Base-by-base conservation (phyloP, 805 yeast genomes). In the Starmera dryadoides region DNA sequence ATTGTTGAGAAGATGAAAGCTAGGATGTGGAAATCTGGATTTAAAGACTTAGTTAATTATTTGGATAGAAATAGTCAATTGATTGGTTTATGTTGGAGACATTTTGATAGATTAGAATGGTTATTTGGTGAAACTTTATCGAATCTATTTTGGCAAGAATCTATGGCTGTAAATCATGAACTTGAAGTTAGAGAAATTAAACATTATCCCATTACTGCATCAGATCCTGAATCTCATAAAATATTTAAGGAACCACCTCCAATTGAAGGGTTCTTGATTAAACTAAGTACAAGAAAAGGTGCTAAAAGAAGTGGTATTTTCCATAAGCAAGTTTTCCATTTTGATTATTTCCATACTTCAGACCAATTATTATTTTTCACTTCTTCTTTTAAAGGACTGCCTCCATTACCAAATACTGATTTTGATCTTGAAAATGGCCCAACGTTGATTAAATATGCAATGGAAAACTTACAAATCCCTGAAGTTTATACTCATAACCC, bases 41-140 rank as follows among this genome's bases (percentile, higher is more conserved):
- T 42, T 33, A 18, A 34, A 0, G 34, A 47, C 17, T 30, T 63
- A 46, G 58, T 55, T 35, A 39, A 48, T 6, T 37, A 44, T 6
- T 45, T 58, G 51, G 44, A 60, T 48, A 42, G 37, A 14, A 49
- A 43, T 26, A 58, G 57, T 15, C 52, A 56, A 14, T 44, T 55
- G 44, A 66, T 55, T 53, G 84, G 83, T 41, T 69, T 71, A 53
- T 80, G 73, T 48, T 79, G 81, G 68, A 77, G 77, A 42, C 64
- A 74, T 39, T 85, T 81, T 54, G 96, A 88, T 57, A 63, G 89
- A 33, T 53, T 88, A 7, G 93, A 86, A 48, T 81, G 87, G 86
- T 51, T 75, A 9, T 59, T 70, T 39, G 77, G 73, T 15, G 64
- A 67, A 18, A 60, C 59, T 29, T 66, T 69, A 33, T 53, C 63